A percentile compares a stretch with the other conserved stretches of the same genome.
These are phyloP conservation scores for Meira nashicola DNA, from an alignment of 1,284 basidiomycete species.

Conservation along the genomic window DNA sequence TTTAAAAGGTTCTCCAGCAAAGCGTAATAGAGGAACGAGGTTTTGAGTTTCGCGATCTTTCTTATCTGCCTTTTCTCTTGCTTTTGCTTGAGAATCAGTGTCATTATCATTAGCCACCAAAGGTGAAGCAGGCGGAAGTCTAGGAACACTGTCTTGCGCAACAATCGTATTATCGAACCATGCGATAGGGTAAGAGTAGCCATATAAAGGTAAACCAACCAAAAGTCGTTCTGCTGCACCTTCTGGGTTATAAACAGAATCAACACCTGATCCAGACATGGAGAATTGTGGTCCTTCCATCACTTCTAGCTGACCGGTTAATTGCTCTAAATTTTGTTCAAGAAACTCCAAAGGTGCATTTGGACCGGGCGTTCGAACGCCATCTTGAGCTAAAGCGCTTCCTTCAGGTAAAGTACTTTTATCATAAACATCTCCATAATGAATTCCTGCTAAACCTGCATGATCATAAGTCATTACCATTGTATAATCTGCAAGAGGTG, in stretches of 20 bases:
- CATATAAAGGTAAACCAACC: slow-evolving; percentile 13
- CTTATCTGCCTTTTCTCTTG: slow-evolving; percentile 14
- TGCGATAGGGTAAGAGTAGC: slow-evolving; percentile 15
- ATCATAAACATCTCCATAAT: slow-evolving; percentile 6
- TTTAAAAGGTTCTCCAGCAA: slow-evolving; percentile 8
- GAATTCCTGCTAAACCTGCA: slow-evolving; percentile 18
- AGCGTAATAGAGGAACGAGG: slow-evolving; percentile 9
- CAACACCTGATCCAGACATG: not conserved
- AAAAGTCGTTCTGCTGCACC: slow-evolving; percentile 3
- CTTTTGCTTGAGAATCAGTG: slow-evolving; percentile 11
- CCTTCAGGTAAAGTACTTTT: slow-evolving; percentile 16
- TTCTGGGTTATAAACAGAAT: not conserved
- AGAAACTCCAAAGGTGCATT: slow-evolving; percentile 29
- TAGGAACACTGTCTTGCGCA: slow-evolving; percentile 4
- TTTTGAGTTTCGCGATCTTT: slow-evolving; percentile 3
- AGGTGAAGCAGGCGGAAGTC: slow-evolving; percentile 10
- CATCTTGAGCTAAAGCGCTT: slow-evolving; percentile 23
- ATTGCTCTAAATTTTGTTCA: slow-evolving; percentile 19
- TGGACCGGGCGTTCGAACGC: slow-evolving; percentile 24
- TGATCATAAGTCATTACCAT: slow-evolving; percentile 40
- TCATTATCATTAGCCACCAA: slow-evolving; percentile 14
- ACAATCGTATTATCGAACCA: slow-evolving; percentile 11
- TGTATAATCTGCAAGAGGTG: slow-evolving; percentile 23
- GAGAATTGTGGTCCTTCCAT: not conserved
- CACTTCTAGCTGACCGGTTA: slow-evolving; percentile 6